Evolutionary conservation across 495 filamentous ascomycete genomes (phyloP).

Genomic region (Neurospora intermedia): DNA sequence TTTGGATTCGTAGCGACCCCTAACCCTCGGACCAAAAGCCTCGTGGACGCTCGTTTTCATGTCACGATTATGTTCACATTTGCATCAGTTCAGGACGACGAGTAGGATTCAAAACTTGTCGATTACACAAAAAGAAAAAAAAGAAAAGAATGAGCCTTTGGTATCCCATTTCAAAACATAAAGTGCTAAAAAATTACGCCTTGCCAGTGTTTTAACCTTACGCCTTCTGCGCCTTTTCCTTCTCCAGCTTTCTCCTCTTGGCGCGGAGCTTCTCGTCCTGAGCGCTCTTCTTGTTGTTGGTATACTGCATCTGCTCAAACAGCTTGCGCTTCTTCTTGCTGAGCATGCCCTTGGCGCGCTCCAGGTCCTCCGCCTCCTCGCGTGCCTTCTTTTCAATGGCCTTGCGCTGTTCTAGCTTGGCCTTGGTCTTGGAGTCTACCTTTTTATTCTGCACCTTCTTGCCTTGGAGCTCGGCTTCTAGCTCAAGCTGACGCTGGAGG

Average conservation of each 20-base stretch:
- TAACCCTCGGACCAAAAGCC: neutral
- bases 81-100: neutral
- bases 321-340: conserved; percentile 84
- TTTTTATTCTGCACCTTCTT: conserved; percentile 32
- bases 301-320: conserved; percentile 85
- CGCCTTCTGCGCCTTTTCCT: conserved; percentile 18
- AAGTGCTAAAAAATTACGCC: conserved; percentile 19
- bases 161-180: conserved; percentile 3
- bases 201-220: conserved; percentile 4
- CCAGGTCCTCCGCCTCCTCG: conserved; percentile 72
- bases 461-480: conserved; percentile 75
- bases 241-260: conserved; percentile 68
- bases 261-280: conserved; percentile 62
- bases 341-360: conserved; percentile 87
- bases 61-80: neutral
- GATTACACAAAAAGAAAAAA: neutral
- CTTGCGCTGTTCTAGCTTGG: conserved; percentile 51
- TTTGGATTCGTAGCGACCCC: neutral
- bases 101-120: neutral
- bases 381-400: conserved; percentile 57
- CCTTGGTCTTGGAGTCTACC: conserved; percentile 45
- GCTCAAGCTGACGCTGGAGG: conserved; percentile 63
- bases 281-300: conserved; percentile 71
- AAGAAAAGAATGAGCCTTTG: neutral
- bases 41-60: neutral